Evolutionary conservation across 139 green algal genomes (phyloP).

Genomic region (Microglena sp.): DNA sequence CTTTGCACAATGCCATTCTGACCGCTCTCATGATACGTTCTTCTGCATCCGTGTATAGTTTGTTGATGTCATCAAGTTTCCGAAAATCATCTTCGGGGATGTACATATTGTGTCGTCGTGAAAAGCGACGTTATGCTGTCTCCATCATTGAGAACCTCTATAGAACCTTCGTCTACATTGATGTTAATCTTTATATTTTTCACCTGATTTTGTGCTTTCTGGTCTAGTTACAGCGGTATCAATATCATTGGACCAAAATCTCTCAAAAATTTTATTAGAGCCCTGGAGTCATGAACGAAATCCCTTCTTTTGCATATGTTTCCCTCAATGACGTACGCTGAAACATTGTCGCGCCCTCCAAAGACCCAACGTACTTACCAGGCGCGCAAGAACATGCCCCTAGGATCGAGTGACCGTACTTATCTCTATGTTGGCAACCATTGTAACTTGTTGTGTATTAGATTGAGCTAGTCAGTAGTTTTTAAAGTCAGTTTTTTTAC

Average conservation of each 20-base stretch:
- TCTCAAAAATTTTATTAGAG: conserved; percentile 64
- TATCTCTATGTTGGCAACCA: no score
- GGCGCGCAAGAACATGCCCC: conserved; percentile 12
- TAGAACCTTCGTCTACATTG: conserved; percentile 3
- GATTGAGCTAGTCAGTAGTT: no score
- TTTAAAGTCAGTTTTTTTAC: no score
- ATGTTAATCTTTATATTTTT: conserved; percentile 29
- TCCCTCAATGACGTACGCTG: neutral
- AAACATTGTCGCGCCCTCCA: neutral
- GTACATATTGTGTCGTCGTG: conserved; percentile 26
- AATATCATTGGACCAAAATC: conserved; percentile 49
- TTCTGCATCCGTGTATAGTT: conserved; percentile 57
- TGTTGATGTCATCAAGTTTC: conserved; percentile 44
- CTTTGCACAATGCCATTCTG: conserved; percentile 14
- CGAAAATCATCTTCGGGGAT: conserved; percentile 56
- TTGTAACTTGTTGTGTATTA: no score
- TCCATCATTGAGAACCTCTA: conserved; percentile 45
- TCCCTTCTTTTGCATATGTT: neutral
- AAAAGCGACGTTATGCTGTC: conserved; percentile 38
- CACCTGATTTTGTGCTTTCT: neutral
- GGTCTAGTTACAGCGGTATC: conserved; percentile 4
- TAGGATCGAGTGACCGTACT: neutral
- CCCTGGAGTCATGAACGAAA: conserved; percentile 36
- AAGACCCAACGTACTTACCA: conserved; percentile 12
- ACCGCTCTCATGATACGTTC: conserved; percentile 28